Conservation (phyloP, 768 basidiomycete genomes). For the Tephrocybe sp. region DNA sequence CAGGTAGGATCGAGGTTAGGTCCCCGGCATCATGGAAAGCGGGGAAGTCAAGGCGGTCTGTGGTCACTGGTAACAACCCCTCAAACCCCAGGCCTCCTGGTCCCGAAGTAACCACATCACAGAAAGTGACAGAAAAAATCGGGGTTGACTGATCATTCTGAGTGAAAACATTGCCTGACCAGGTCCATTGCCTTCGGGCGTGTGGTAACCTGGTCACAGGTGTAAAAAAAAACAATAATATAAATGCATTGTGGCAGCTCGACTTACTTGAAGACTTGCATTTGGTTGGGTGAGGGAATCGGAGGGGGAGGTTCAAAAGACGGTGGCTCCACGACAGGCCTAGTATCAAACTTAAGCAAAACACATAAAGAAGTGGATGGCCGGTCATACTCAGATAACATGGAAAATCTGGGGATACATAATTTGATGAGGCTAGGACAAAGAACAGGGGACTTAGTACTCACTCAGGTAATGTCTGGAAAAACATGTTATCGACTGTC, state of each 20-base stretch:
- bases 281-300: constrained; percentile 9
- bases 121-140: constrained; percentile 48
- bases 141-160: constrained; percentile 34
- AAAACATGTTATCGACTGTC: no score
- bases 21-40: constrained; percentile 49
- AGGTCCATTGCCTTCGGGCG: constrained; percentile 61
- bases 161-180: constrained; percentile 56
- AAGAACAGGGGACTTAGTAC: neutral
- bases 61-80: constrained; percentile 33
- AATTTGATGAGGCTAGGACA: neutral
- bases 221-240: constrained; percentile 15
- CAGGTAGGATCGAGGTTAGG: constrained; percentile 41
- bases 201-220: constrained; percentile 3
- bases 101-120: constrained; percentile 39
- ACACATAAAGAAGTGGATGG: neutral
- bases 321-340: constrained; percentile 20
- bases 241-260: neutral
- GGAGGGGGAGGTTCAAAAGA: constrained; percentile 21
- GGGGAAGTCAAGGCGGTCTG: constrained; percentile 39
- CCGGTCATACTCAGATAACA: constrained; percentile 26
- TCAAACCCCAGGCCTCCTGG: constrained; percentile 45
- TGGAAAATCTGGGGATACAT: constrained; percentile 25
- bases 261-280: constrained; percentile 3
- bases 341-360: constrained; percentile 3
- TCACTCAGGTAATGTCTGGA: no score